Evolutionary conservation across 2,329 filamentous ascomycete genomes (phyloP), one percentile per base, ranked within the genome.

Genomic region (Cladobotryum mycophilum): DNA sequence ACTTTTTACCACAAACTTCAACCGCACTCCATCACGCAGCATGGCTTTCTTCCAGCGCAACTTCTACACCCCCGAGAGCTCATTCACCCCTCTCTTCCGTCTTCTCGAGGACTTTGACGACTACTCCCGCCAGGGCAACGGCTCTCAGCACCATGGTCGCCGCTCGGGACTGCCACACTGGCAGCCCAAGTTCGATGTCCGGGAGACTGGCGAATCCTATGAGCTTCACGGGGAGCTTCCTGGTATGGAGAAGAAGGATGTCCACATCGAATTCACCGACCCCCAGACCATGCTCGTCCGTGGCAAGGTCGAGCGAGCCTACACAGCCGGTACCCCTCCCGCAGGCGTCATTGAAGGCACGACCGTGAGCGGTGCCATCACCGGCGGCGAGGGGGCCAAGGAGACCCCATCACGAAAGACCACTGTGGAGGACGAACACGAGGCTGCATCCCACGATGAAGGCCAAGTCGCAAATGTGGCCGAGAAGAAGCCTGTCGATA

Each of bases 141-240:
- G 34, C n/a, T 5, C 20, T 20, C 20, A 20, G 20, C 30, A 1
- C n/a, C 56, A 56, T 15, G 45, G 59, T 38, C 40, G 20, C 5
- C 56, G 74, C 48, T 70, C 70, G 61, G 54, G 57, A 41, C 57
- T 60, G 45, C 61, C 60, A 17, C 51, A 51, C 68, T 89, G 88
- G 76, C 76, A 78, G 45, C 86, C 86, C 47, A 83, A 81, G 65
- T 90, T 90, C 64, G 86, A 89, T 57, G 76, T 89, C 53, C 81
- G 78, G 64, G 86, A 90, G 70, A 76, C 76, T 5, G 76, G 79
- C 51, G 70, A 79, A 14, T 65, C 71, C 52, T 90, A 88, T 64
- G 82, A 89, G 67, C 80, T 90, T 8, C 81, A 89, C 61, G 87
- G 86, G 59, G 86, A 90, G 67, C 80, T 90, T 1, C 84, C 86